A percentile compares a stretch with the other conserved stretches of the same genome.
These are phyloP conservation scores for Tephrocybe sp. DNA, from an alignment of 768 basidiomycete genomes.

Conservation along the genomic window DNA sequence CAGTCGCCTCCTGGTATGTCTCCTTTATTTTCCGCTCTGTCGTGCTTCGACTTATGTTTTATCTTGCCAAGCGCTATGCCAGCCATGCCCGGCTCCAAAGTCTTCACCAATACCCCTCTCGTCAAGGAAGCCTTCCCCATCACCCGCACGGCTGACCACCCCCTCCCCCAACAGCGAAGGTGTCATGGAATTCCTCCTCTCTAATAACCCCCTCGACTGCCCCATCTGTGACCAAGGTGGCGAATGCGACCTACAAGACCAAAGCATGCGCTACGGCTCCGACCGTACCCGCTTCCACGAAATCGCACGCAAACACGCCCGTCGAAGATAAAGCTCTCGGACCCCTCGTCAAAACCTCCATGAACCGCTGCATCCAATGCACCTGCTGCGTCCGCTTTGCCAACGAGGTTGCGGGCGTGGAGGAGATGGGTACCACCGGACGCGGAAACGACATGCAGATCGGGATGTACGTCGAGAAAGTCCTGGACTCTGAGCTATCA, in stretches of 20 bases:
- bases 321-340: constrained; percentile 98
- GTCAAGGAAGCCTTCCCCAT: constrained; percentile 66
- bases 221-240: constrained; percentile 99
- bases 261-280: constrained; percentile 98
- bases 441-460: constrained; percentile 99
- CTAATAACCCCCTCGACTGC: constrained; percentile 98
- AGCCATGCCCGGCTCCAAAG: constrained; percentile 90
- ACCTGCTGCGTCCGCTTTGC: constrained; percentile 99
- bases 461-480: constrained; percentile 97
- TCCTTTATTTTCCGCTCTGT: too few relatives aligned
- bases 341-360: constrained; percentile 95
- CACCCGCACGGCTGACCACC: constrained; percentile 14
- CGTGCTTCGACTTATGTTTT: too few relatives aligned
- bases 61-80: constrained; percentile 99
- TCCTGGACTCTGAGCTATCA: constrained; percentile 94
- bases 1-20: too few relatives aligned
- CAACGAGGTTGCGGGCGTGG: constrained; percentile 98
- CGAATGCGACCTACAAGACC: constrained; percentile 98
- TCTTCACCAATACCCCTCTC: constrained; percentile 89
- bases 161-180: constrained; percentile 68
- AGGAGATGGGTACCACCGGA: constrained; percentile 95
- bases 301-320: constrained; percentile 94
- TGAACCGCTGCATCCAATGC: constrained; percentile 99
- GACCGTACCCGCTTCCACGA: constrained; percentile 99
- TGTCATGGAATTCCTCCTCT: constrained; percentile 97